Base-by-base conservation (phyloP, 441 rosid species). In the Mallotus repandus region DNA sequence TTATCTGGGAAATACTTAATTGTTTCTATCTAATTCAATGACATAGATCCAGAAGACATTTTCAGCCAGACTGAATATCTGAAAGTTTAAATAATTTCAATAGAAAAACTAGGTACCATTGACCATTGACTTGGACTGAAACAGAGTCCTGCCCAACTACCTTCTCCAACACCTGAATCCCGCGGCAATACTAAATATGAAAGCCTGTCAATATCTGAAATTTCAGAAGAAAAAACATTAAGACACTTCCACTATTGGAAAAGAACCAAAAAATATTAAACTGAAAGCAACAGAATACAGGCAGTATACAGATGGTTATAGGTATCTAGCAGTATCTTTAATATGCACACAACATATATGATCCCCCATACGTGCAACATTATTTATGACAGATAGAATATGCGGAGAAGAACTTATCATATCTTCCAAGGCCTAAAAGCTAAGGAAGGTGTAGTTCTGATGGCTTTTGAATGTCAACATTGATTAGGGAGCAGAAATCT, bases 111-210 rank as follows among this genome's bases (percentile, higher is more conserved):
- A 59, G 25, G 61, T 84, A 87, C 91, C 89, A 79, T 85, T 76
- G 89, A 85, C 86, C 87, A 87, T 58, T 89, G 91, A 76, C 63
- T 79, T 71, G 89, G 94, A 85, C 90, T 84, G 79, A 89, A 87
- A 84, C 90, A 85, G 52, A 87, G 83, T 74, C 94, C 94, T 21
- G 94, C 83, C 91, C 94, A 89, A 71, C 94, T 80, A 71, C 87
- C 85, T 84, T 89, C 94, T 82, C 94, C 89, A 63, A 87, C 84
- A 69, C 90, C 94, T 79, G 77, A 81, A 84, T 89, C 90, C 64
- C 71, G 84, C 72, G 94, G 94, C 77, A 85, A 71, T 18, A 78
- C 90, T 12, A 90, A 89, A 80, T 89, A 87, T 10, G 91, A 80
- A 60, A 85, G 83, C 75, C 74, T 74, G 70, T 84, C 85, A 18